These are phyloP conservation scores for Myochromella boudieri DNA, from an alignment of 768 basidiomycete species.

Conservation along the genomic window DNA sequence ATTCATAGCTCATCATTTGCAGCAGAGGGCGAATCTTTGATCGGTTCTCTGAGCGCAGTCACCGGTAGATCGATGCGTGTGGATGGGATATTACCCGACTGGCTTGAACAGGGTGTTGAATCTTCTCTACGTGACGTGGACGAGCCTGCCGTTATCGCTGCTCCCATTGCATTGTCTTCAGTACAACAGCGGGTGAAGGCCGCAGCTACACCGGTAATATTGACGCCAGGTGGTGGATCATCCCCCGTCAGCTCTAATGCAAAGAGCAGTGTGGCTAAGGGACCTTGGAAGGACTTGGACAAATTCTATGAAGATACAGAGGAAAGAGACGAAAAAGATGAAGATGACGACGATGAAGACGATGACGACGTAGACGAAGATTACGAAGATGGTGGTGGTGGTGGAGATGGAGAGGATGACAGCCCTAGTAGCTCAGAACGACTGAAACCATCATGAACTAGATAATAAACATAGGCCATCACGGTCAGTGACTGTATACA, in stretches of 20 bases:
- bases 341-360: slow-evolving; percentile 24
- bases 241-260: slow-evolving; percentile 43
- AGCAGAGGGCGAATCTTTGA: slow-evolving; percentile 39
- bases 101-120: slow-evolving; percentile 87
- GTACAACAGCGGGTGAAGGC: slow-evolving; percentile 24
- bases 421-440: too few relatives aligned
- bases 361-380: slow-evolving; percentile 30
- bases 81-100: slow-evolving; percentile 69
- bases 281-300: slow-evolving; percentile 63
- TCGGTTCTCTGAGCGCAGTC: slow-evolving; percentile 71
- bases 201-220: slow-evolving; percentile 46
- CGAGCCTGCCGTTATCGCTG: slow-evolving; percentile 46
- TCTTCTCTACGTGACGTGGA: slow-evolving; percentile 68
- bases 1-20: slow-evolving; percentile 8
- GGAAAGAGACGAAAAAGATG: slow-evolving; percentile 24
- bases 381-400: slow-evolving; percentile 24
- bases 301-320: slow-evolving; percentile 67
- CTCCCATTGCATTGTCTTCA: slow-evolving; percentile 41
- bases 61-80: slow-evolving; percentile 53
- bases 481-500: neutral
- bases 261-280: slow-evolving; percentile 34
- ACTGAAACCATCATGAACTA: too few relatives aligned
- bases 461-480: neutral
- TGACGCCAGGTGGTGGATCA: slow-evolving; percentile 51
- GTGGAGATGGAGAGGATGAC: slow-evolving; percentile 15